Evolutionary conservation across 2,329 filamentous ascomycete species (phyloP).

Genomic region (Zymoseptoria passerinii): DNA sequence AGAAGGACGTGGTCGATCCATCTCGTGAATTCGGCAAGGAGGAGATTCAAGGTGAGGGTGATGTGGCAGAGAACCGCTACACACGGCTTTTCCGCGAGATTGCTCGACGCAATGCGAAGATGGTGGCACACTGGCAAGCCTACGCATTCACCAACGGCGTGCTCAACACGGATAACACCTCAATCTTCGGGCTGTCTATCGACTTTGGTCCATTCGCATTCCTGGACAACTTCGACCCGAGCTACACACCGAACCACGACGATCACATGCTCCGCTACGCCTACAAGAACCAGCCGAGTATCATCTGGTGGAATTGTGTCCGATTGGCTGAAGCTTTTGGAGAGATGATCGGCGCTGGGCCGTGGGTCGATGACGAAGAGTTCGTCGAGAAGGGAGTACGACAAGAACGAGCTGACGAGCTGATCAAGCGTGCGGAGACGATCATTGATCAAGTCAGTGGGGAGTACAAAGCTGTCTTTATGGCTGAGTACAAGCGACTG

Average conservation of each 20-base stretch:
- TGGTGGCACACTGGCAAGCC: slow-evolving; percentile 89
- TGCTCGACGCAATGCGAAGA: slow-evolving; percentile 72
- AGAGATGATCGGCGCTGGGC: slow-evolving; percentile 74
- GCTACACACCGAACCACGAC: slow-evolving; percentile 95
- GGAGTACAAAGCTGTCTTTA: slow-evolving; percentile 80
- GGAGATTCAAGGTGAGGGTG: slow-evolving; percentile 56
- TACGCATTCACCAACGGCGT: slow-evolving; percentile 99
- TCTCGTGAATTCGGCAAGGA: slow-evolving; percentile 33
- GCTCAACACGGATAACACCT: slow-evolving; percentile 96
- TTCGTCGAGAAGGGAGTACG: slow-evolving; percentile 67
- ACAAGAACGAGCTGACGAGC: slow-evolving; percentile 57
- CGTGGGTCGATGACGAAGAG: slow-evolving; percentile 58
- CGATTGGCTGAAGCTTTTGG: slow-evolving; percentile 82
- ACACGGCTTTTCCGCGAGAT: slow-evolving; percentile 81
- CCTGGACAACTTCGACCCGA: slow-evolving; percentile 90
- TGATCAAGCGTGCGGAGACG: slow-evolving; percentile 72
- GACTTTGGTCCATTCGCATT: slow-evolving; percentile 98
- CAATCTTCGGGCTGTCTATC: slow-evolving; percentile 76
- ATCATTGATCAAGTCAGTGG: slow-evolving; percentile 74
- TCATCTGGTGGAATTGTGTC: slow-evolving; percentile 98
- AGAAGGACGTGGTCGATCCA: slow-evolving; percentile 41
- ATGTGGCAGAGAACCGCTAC: slow-evolving; percentile 75
- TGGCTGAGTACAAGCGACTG: slow-evolving; percentile 78
- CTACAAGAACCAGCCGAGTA: slow-evolving; percentile 87
- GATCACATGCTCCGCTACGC: slow-evolving; percentile 79